These are phyloP conservation scores for Schizochytrium sp. DNA, from an alignment of 108 stramenopile species.

Conservation along the genomic window DNA sequence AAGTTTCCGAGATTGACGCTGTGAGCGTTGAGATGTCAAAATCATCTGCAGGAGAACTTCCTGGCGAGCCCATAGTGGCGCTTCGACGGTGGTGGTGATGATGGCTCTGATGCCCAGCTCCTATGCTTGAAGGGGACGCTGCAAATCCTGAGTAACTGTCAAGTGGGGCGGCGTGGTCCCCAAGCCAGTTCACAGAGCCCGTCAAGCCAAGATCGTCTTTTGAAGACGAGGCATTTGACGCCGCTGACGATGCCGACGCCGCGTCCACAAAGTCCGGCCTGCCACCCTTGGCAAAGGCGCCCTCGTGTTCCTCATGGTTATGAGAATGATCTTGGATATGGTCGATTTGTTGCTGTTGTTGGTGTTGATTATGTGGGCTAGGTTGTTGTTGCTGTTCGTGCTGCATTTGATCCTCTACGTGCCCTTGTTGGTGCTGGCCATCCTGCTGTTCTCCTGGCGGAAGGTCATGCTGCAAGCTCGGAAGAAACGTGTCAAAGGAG, in stretches of 20 bases:
- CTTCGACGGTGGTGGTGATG: neutral
- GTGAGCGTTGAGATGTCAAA: conserved; percentile 3
- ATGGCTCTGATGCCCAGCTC: neutral
- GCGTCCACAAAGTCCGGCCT: too few relatives aligned
- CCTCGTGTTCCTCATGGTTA: too few relatives aligned
- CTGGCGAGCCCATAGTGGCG: conserved; percentile 7
- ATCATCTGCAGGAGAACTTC: neutral
- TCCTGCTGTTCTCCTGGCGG: conserved; percentile 4
- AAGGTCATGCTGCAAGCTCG: conserved; percentile 49
- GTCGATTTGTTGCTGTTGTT: too few relatives aligned
- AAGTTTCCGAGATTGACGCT: neutral
- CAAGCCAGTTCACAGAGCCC: too few relatives aligned
- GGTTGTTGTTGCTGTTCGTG: too few relatives aligned
- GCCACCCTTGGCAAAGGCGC: too few relatives aligned
- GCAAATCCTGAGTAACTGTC: neutral
- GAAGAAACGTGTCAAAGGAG: conserved; percentile 51
- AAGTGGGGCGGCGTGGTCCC: neutral
- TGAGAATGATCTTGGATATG: too few relatives aligned
- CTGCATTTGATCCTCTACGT: neutral
- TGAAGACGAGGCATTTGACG: too few relatives aligned
- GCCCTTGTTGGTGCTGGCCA: neutral
- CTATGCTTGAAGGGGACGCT: neutral
- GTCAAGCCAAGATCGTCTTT: too few relatives aligned
- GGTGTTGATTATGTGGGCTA: too few relatives aligned
- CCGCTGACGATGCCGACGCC: too few relatives aligned